Evolutionary conservation across 441 rosid species (phyloP).

Genomic region (Kokia cookei): DNA sequence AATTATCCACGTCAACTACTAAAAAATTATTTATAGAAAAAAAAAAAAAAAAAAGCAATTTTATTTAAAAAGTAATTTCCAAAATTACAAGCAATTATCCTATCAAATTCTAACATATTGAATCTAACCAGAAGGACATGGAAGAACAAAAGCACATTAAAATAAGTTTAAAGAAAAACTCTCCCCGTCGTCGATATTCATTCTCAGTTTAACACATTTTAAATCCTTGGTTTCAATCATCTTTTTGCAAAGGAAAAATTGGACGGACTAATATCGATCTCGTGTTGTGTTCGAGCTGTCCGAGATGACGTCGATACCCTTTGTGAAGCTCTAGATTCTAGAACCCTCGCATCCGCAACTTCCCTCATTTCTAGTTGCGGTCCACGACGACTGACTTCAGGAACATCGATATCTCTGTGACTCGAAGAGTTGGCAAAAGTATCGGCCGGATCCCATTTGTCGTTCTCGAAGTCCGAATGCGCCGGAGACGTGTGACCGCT

Average conservation of each 20-base stretch:
- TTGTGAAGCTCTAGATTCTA: conserved; percentile 21
- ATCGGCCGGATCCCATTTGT: conserved; percentile 47
- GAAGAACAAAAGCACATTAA: no score
- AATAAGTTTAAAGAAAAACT: accelerated
- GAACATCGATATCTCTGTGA: conserved; percentile 16
- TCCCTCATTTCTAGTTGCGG: conserved; percentile 9
- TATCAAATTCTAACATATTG: no score
- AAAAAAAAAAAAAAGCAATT: no score
- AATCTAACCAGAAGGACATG: no score
- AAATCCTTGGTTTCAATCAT: not conserved
- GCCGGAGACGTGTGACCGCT: conserved; percentile 33
- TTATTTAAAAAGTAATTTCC: no score
- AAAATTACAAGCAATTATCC: no score
- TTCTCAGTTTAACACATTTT: no score
- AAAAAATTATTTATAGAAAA: no score
- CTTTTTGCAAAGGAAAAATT: conserved; percentile 47
- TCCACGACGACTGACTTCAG: conserved; percentile 7
- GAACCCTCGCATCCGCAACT: conserved; percentile 4
- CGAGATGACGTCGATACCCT: conserved; percentile 1
- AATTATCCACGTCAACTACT: no score
- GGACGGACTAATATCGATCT: conserved; percentile 24
- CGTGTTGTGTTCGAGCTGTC: conserved; percentile 24
- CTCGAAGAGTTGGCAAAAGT: conserved; percentile 20
- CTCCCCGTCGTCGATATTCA: accelerated
- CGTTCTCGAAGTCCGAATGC: conserved; percentile 26